Base-by-base conservation (phyloP, 2,329 filamentous ascomycete species). In the Diplodia sapinea region DNA sequence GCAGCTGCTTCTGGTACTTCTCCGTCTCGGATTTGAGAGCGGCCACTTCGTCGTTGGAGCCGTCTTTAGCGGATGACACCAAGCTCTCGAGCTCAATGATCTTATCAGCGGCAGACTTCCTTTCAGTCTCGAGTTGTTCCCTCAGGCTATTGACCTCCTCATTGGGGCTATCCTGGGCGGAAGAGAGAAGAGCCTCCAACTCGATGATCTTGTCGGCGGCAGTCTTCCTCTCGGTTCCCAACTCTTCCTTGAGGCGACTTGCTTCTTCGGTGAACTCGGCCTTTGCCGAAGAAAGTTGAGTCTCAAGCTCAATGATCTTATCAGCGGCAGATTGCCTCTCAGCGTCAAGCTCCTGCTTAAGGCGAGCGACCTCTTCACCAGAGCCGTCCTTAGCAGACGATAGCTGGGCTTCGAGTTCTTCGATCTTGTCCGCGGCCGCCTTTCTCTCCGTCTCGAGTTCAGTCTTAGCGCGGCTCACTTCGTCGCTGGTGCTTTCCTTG, bases 1-100 rank as follows among this genome's bases (percentile, higher is more conserved):
- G 47, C 7, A 67, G 65, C 56, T 67, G 65, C 56, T 67, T 67
- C 56, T 62, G 33, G 47, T 61, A 67, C 65, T 67, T 61, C 56
- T 67, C 65, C 12, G 49, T 17, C 33, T 67, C 65, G 5, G 56
- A 33, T 20, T 52, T 67, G 23, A 67, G 65, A 23, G 33, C 49
- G 17, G 36, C 15, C 20, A 62, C 65, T 23, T 67, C 65, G 1
- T 67, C 65, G 26, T 23, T 51, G 17, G 55, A 54, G 8, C 56
- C 55, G 15, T 43, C 49, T 23, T 67, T 59, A 11, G 65, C 47
- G n/a, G 65, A 54, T 15, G 55, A 52, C 1, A 62, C 17, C 33
- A 54, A 36, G n/a, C 29, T 36, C 56, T 67, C 56, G 33, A 67
- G 65, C 17, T 61, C 65, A 12, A 40, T 40, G n/a, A 67, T 67